Percentiles rank a stretch among this genome's conserved stretches.
These are phyloP conservation scores for Lecanicillium sp. DNA, from an alignment of 2,329 filamentous ascomycete species.

Conservation along the genomic window DNA sequence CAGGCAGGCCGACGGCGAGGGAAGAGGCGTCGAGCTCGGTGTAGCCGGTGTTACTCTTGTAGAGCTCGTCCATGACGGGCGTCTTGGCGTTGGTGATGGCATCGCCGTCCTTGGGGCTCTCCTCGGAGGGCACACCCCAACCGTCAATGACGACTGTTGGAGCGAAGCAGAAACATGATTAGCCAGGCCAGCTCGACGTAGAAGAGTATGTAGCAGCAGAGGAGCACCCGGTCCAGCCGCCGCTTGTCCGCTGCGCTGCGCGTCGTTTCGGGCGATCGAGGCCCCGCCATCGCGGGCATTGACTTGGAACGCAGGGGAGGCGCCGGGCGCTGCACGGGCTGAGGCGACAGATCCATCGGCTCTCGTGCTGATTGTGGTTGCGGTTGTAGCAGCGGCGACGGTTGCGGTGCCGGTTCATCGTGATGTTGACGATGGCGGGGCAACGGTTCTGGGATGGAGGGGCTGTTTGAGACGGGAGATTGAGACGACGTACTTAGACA, in stretches of 20 bases:
- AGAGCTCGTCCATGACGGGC: slow-evolving; percentile 90
- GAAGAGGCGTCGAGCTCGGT: slow-evolving; percentile 94
- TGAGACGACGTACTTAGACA: slow-evolving; percentile 53
- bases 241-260: slow-evolving; percentile 55
- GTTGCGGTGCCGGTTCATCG: slow-evolving; percentile 13
- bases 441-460: slow-evolving; percentile 22
- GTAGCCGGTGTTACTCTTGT: slow-evolving; percentile 74
- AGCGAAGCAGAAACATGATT: slow-evolving; percentile 48
- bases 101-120: slow-evolving; percentile 83
- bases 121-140: slow-evolving; percentile 81
- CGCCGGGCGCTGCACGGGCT: not conserved
- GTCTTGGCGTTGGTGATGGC: slow-evolving; percentile 92
- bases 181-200: slow-evolving; percentile 55
- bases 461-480: slow-evolving; percentile 21
- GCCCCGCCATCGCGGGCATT: slow-evolving; percentile 4
- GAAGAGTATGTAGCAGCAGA: slow-evolving; percentile 45
- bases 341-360: too few relatives aligned
- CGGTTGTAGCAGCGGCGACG: not conserved
- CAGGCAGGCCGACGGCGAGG: slow-evolving; percentile 87
- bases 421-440: slow-evolving; percentile 17
- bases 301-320: not conserved
- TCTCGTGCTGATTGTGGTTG: not conserved
- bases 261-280: slow-evolving; percentile 9
- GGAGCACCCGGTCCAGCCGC: slow-evolving; percentile 41
- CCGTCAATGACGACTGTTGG: slow-evolving; percentile 92